phyloP scores from a whole-genome alignment of 495 filamentous ascomycete species.

The Trichocladium antarcticum region DNA sequence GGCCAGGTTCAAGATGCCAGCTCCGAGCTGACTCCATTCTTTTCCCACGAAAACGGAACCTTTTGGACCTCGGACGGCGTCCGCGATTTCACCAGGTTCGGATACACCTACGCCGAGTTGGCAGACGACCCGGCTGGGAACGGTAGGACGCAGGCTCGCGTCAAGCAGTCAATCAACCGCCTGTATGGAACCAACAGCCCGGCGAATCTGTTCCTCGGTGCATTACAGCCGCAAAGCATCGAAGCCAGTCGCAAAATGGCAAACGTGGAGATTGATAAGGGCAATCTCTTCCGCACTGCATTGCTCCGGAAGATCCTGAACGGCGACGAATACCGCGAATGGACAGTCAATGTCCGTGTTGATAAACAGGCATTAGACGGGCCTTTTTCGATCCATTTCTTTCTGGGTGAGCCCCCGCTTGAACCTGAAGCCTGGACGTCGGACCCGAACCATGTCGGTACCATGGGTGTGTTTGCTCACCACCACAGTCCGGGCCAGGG shows the following conservation, averaged over 20 bases:
- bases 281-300: background rate
- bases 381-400: slow-evolving; percentile 49
- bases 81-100: slow-evolving; percentile 37
- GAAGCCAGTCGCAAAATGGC: slow-evolving; percentile 1
- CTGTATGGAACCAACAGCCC: slow-evolving; percentile 42
- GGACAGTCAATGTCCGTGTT: slow-evolving; percentile 50
- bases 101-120: slow-evolving; percentile 54
- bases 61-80: slow-evolving; percentile 42
- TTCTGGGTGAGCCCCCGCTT: slow-evolving; percentile 40
- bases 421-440: slow-evolving; percentile 34
- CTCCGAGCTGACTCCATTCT: slow-evolving; percentile 40
- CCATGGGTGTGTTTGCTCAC: slow-evolving; percentile 42
- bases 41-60: slow-evolving; percentile 27
- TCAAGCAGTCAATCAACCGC: slow-evolving; percentile 41
- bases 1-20: slow-evolving; percentile 32
- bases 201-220: slow-evolving; percentile 23
- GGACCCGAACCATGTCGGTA: slow-evolving; percentile 41
- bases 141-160: slow-evolving; percentile 20
- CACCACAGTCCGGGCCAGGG: background rate
- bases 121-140: slow-evolving; percentile 8
- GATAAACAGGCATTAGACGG: slow-evolving; percentile 44
- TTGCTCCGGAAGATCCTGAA: slow-evolving; percentile 11
- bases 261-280: background rate
- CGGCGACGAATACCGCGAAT: slow-evolving; percentile 40
- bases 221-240: slow-evolving; percentile 6